A percentile compares a stretch with the other conserved stretches of the same genome.
These are phyloP conservation scores for Heracleum sosnowskyi DNA, from an alignment of 129 eudicot genomes.

Conservation along the genomic window DNA sequence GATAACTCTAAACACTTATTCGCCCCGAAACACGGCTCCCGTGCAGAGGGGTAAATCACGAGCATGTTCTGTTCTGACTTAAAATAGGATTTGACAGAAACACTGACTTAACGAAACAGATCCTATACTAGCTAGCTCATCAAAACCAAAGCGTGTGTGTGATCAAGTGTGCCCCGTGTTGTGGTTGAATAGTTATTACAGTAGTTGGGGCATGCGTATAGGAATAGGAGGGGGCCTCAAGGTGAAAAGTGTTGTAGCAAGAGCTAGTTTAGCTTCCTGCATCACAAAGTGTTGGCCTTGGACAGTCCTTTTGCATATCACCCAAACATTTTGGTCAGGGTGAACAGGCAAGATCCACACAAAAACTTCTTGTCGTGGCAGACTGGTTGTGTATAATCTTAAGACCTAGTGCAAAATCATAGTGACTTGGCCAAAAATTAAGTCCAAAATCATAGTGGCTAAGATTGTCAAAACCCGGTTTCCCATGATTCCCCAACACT, in stretches of 20 bases:
- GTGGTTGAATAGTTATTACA: neutral
- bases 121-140: no score
- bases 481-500: conserved; percentile 6
- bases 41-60: no score
- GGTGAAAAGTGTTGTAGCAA: neutral
- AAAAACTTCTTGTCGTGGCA: neutral
- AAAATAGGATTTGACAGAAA: no score
- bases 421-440: neutral
- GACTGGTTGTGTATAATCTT: conserved; percentile 21
- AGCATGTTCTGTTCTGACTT: no score
- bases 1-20: no score
- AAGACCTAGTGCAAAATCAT: conserved; percentile 19
- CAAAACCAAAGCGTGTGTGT: neutral
- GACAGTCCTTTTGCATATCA: conserved; percentile 14
- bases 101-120: no score
- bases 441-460: conserved; percentile 9
- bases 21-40: no score
- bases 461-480: conserved; percentile 28
- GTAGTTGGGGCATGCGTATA: neutral
- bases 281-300: neutral
- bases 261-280: conserved; percentile 6
- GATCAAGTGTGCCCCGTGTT: neutral
- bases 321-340: conserved; percentile 21
- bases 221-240: neutral
- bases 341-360: conserved; percentile 8